A percentile compares a stretch with the other conserved stretches of the same genome.
phyloP scores from a whole-genome alignment of 2,329 filamentous ascomycete genomes.

The Magnaporthales sp. region DNA sequence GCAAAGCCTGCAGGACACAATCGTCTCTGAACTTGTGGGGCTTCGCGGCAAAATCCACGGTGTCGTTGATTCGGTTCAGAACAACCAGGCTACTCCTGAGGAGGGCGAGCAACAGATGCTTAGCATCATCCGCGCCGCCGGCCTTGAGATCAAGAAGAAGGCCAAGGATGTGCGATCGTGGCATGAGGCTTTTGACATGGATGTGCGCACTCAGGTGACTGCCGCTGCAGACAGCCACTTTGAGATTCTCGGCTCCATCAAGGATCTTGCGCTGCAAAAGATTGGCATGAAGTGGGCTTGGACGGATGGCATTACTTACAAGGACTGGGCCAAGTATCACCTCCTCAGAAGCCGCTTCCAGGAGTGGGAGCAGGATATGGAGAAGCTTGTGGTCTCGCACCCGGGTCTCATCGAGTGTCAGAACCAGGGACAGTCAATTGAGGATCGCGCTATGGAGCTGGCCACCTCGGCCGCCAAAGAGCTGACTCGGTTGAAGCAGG shows the following conservation, averaged over 20 bases:
- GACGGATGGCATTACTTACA: conserved; percentile 92
- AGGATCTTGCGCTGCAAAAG: conserved; percentile 78
- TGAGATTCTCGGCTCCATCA: conserved; percentile 71
- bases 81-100: conserved; percentile 24
- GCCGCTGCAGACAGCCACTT: conserved; percentile 73
- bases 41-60: conserved; percentile 63
- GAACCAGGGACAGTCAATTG: conserved; percentile 45
- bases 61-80: conserved; percentile 44
- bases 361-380: conserved; percentile 77
- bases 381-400: conserved; percentile 66
- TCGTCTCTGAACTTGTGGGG: conserved; percentile 51
- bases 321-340: conserved; percentile 95
- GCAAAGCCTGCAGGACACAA: conserved; percentile 57
- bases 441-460: conserved; percentile 71
- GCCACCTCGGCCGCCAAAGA: conserved; percentile 75
- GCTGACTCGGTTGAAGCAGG: conserved; percentile 70
- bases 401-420: conserved; percentile 61
- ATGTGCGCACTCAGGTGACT: conserved; percentile 60
- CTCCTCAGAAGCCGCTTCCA: conserved; percentile 74
- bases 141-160: conserved; percentile 64
- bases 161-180: conserved; percentile 71
- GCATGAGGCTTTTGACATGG: conserved; percentile 62
- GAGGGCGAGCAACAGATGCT: conserved; percentile 34
- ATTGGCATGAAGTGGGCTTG: conserved; percentile 94
- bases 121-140: conserved; percentile 53